These are phyloP conservation scores for Fusarium duplospermum DNA, from an alignment of 2,329 filamentous ascomycete species.

Conservation along the genomic window DNA sequence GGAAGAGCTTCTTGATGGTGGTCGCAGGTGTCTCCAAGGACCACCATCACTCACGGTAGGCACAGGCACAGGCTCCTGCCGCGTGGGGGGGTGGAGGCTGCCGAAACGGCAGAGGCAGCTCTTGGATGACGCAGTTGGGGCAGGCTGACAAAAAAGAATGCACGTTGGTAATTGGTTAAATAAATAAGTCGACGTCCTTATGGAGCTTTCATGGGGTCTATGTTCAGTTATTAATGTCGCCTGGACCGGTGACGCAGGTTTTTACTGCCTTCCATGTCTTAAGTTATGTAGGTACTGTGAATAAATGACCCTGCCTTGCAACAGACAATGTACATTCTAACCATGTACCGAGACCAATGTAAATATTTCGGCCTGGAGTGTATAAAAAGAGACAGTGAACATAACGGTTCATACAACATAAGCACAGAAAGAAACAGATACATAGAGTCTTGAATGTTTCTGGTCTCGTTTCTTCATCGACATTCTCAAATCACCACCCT, in stretches of 20 bases:
- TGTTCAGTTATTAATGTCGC: not conserved
- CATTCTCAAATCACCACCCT: not conserved
- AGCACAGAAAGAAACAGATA: too few species aligned
- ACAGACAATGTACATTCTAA: not conserved
- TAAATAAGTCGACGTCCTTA: not conserved
- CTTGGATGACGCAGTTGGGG: conserved; percentile 48
- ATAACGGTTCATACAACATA: not conserved
- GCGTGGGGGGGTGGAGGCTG: conserved; percentile 32
- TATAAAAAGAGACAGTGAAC: not conserved
- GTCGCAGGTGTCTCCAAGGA: conserved; percentile 23
- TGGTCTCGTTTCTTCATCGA: not conserved
- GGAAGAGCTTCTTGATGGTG: conserved; percentile 23
- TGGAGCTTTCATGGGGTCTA: accelerated
- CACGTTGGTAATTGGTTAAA: not conserved
- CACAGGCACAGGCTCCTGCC: conserved; percentile 15
- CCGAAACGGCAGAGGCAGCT: conserved; percentile 46
- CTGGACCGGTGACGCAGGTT: not conserved
- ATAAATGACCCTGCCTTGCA: not conserved
- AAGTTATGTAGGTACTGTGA: not conserved
- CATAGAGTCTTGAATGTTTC: not conserved
- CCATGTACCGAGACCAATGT: not conserved
- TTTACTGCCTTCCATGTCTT: not conserved
- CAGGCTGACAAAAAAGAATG: conserved; percentile 18
- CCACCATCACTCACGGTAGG: not conserved
- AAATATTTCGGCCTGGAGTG: not conserved